phyloP scores from a whole-genome alignment of 1,139 yeast species.

The Taphrina deformans region DNA sequence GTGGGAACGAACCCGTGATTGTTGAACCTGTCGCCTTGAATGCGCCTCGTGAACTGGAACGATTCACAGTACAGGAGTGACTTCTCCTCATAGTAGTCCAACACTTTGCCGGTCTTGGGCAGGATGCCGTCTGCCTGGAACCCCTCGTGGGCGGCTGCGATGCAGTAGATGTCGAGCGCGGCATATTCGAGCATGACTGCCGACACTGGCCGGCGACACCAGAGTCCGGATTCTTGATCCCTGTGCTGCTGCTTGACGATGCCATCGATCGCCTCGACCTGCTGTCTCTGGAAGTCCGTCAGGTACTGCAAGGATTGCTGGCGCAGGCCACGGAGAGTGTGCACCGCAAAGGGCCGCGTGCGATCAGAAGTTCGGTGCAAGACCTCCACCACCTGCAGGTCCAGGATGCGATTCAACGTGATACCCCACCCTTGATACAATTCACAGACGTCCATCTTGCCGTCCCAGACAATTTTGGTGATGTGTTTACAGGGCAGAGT shows the following conservation, averaged over 20 bases:
- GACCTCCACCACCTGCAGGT: slow-evolving; percentile 1
- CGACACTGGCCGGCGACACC: not conserved
- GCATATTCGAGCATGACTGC: slow-evolving; percentile 2
- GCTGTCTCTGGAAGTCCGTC: not conserved
- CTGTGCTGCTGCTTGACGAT: not conserved
- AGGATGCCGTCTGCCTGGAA: not conserved
- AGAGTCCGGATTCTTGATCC: not conserved
- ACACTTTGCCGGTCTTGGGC: not conserved
- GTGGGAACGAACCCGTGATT: slow-evolving; percentile 5
- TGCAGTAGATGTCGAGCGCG: slow-evolving; percentile 2
- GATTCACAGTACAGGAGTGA: not conserved
- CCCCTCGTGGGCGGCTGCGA: not conserved
- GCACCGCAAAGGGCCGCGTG: not conserved
- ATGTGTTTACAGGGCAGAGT: not conserved
- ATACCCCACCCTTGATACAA: not conserved
- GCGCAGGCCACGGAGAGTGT: not conserved
- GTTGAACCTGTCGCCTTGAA: not conserved
- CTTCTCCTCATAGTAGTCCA: not conserved
- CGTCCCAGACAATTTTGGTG: slow-evolving; percentile 5
- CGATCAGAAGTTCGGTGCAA: not conserved
- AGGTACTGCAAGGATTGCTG: not conserved
- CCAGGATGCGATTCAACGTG: not conserved
- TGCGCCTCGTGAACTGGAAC: not conserved
- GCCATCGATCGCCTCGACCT: not conserved
- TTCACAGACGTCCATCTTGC: slow-evolving; percentile 6